A percentile compares a stretch with the other conserved stretches of the same genome.
Evolutionary conservation across 148 eudicot species (phyloP).

Genomic region (Cornus suecica): DNA sequence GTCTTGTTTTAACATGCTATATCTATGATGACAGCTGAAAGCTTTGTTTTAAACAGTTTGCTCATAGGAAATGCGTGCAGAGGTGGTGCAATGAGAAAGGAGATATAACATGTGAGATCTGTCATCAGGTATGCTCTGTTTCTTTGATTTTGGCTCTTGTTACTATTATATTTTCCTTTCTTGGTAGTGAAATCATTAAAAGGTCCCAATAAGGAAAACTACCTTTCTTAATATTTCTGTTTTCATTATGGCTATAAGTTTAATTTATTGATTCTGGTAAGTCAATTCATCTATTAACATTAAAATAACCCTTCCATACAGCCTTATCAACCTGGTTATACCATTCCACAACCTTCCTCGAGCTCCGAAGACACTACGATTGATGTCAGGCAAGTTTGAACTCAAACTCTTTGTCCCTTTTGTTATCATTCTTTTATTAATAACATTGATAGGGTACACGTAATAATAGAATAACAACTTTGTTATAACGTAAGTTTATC

Average conservation of each 20-base stretch:
- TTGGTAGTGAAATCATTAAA: neutral
- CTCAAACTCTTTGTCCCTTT: neutral
- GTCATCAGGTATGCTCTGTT: constrained; percentile 63
- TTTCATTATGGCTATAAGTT: neutral
- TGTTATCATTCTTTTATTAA: neutral
- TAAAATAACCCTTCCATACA: constrained; percentile 24
- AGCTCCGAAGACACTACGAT: constrained; percentile 56
- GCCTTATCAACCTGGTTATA: constrained; percentile 80
- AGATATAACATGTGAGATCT: constrained; percentile 76
- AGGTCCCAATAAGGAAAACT: too few relatives aligned
- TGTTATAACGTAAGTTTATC: neutral
- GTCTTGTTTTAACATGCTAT: neutral
- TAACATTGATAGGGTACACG: neutral
- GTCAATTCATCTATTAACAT: neutral
- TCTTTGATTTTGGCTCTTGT: neutral
- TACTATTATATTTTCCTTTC: neutral
- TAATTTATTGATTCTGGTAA: too few relatives aligned
- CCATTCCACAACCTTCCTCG: constrained; percentile 62
- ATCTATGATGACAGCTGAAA: neutral
- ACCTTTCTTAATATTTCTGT: neutral
- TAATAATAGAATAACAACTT: neutral
- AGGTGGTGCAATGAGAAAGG: constrained; percentile 89
- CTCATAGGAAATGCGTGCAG: constrained; percentile 87
- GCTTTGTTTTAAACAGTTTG: constrained; percentile 44
- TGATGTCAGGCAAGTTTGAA: constrained; percentile 60